These are phyloP conservation scores for Moringa oleifera DNA, from an alignment of 345 rosid species.

Conservation along the genomic window DNA sequence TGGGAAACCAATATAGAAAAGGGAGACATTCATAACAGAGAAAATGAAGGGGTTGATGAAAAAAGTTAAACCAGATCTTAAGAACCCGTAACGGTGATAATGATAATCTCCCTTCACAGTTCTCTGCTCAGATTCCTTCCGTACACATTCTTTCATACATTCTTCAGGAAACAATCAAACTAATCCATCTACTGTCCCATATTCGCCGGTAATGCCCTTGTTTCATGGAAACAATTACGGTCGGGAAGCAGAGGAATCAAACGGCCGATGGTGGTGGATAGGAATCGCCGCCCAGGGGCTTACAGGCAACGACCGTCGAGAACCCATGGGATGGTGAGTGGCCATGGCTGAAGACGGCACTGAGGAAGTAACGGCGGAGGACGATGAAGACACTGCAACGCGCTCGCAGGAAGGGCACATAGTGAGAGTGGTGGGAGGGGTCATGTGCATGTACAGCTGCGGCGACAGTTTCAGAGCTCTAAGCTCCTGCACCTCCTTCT, in stretches of 20 bases:
- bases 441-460: slow-evolving; percentile 77
- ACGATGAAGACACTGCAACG: slow-evolving; percentile 42
- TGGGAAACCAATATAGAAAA: no score
- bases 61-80: no score
- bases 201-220: neutral
- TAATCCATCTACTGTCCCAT: no score
- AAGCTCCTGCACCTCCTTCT: slow-evolving; percentile 82
- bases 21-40: no score
- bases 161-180: no score
- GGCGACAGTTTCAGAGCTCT: slow-evolving; percentile 82
- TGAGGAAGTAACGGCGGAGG: slow-evolving; percentile 24
- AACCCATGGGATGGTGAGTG: slow-evolving; percentile 17
- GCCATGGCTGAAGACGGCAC: slow-evolving; percentile 16
- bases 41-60: no score
- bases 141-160: no score
- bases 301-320: slow-evolving; percentile 23
- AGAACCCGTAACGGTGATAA: no score
- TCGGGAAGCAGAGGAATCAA: slow-evolving; percentile 25
- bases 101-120: no score
- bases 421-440: slow-evolving; percentile 83
- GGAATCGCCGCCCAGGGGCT: slow-evolving; percentile 55
- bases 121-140: no score
- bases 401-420: slow-evolving; percentile 92
- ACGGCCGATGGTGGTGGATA: slow-evolving; percentile 17
- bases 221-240: slow-evolving; percentile 11